Conservation (phyloP, 2,329 filamentous ascomycete genomes). For the Colletotrichum liaoningense region DNA sequence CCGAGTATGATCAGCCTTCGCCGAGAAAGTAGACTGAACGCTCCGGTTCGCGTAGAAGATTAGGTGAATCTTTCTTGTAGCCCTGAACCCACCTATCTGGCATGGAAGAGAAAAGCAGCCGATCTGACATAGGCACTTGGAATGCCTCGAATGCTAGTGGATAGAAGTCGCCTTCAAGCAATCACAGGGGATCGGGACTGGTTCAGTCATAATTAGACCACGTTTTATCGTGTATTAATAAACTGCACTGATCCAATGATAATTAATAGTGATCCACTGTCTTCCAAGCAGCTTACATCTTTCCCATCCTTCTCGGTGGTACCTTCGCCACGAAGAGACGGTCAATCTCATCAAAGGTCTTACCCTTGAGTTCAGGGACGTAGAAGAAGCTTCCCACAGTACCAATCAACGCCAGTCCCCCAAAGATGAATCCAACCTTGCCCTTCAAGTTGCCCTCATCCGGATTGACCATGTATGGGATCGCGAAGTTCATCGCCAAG, state of each 20-base stretch:
- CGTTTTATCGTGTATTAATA: too few species aligned
- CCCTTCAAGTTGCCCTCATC: conserved; percentile 46
- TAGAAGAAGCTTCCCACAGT: conserved; percentile 39
- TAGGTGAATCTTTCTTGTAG: background rate
- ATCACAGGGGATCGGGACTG: accelerated
- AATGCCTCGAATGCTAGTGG: background rate
- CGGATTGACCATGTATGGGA: conserved; percentile 41
- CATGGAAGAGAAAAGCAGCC: background rate
- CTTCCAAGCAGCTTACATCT: background rate
- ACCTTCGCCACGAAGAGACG: conserved; percentile 43
- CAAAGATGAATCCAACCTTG: conserved; percentile 43
- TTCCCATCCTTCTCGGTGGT: conserved; percentile 13
- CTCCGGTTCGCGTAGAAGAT: background rate
- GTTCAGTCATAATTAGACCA: too few species aligned
- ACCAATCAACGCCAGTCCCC: conserved; percentile 33
- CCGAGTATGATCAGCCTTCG: background rate
- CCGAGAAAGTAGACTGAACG: background rate
- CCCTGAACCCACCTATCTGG: background rate
- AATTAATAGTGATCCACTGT: too few species aligned
- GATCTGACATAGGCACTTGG: background rate
- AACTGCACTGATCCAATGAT: too few species aligned
- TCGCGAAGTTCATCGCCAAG: conserved; percentile 43
- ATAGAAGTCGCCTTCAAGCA: background rate
- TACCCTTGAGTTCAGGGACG: conserved; percentile 39
- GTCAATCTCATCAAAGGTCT: conserved; percentile 40